Conservation (phyloP, 108 stramenopile species). For the Nitzschia sp. region DNA sequence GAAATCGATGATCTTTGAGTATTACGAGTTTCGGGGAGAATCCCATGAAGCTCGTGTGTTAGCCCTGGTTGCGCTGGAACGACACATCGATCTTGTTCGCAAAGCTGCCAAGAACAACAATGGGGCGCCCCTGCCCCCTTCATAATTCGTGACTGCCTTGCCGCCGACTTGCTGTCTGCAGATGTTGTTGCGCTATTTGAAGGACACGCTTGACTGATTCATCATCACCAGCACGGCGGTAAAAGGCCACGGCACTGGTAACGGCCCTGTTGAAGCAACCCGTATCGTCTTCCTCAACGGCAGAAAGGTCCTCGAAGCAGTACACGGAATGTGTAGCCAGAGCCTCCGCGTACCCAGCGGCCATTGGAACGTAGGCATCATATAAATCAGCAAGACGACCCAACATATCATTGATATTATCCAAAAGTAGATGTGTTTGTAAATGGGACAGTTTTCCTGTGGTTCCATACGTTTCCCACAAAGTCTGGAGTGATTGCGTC, state of each 20-base stretch:
- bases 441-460: conserved; percentile 5
- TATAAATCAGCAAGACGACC: conserved; percentile 1
- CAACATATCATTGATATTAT: conserved; percentile 16
- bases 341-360: conserved; percentile 18
- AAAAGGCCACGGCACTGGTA: conserved; percentile 18
- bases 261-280: conserved; percentile 11
- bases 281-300: neutral
- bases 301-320: neutral
- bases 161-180: neutral
- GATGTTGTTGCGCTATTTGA: conserved; percentile 4
- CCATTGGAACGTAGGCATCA: conserved; percentile 12
- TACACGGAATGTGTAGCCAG: conserved; percentile 2
- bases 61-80: too few relatives aligned
- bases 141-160: conserved; percentile 3
- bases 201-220: conserved; percentile 8
- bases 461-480: conserved; percentile 11
- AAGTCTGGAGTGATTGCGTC: neutral
- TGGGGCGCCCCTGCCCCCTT: conserved; percentile 1
- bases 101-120: conserved; percentile 23
- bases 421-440: conserved; percentile 13
- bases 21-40: too few relatives aligned
- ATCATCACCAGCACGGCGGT: conserved; percentile 8
- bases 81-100: neutral
- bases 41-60: too few relatives aligned
- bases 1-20: conserved; percentile 32